Conservation (phyloP, 148 eudicot genomes). For the Euryodendron excelsum region DNA sequence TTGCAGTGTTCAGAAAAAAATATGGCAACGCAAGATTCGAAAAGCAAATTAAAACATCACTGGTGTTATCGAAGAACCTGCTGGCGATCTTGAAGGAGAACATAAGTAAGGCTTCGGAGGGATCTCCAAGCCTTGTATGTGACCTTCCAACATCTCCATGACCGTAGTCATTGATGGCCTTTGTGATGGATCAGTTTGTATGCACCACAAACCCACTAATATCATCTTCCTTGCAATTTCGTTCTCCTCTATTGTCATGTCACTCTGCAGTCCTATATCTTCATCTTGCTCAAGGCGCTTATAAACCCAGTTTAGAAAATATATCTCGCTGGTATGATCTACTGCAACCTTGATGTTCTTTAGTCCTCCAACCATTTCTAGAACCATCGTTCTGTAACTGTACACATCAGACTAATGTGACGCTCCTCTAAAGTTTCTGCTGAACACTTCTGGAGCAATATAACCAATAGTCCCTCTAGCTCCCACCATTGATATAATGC, state of each 20-base stretch:
- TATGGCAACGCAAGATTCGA: neutral
- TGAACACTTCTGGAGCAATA: slow-evolving; percentile 12
- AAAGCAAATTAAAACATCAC: neutral
- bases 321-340: neutral
- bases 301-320: slow-evolving; percentile 17
- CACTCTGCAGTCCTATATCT: neutral
- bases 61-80: neutral
- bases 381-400: slow-evolving; percentile 16
- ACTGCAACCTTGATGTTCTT: neutral
- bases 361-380: slow-evolving; percentile 16
- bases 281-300: slow-evolving; percentile 1
- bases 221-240: slow-evolving; percentile 11
- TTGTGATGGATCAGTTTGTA: slow-evolving; percentile 12
- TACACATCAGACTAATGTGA: slow-evolving; percentile 14
- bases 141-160: slow-evolving; percentile 17
- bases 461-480: slow-evolving; percentile 19
- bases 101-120: slow-evolving; percentile 10
- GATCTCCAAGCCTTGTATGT: neutral
- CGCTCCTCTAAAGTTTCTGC: slow-evolving; percentile 16
- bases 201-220: slow-evolving; percentile 16
- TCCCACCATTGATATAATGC: slow-evolving; percentile 6
- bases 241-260: neutral
- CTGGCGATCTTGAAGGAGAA: slow-evolving; percentile 8
- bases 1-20: no score
- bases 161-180: slow-evolving; percentile 9